Conservation (phyloP, 805 yeast genomes). For the Lipomyces lipofer region DNA sequence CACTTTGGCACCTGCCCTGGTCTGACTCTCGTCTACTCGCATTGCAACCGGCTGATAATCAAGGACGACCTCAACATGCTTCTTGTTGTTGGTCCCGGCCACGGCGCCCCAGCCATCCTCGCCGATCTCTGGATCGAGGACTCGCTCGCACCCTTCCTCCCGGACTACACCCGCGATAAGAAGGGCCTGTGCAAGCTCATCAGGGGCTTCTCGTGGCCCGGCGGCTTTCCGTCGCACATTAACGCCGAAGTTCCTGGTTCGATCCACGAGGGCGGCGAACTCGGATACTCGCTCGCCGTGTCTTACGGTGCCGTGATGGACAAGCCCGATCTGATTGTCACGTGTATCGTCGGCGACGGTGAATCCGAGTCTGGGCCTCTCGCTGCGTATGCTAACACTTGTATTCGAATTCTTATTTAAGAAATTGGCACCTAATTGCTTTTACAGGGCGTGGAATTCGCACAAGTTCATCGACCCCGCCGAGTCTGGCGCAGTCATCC, state of each 20-base stretch:
- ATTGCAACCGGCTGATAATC: slow-evolving; percentile 26
- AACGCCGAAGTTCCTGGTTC: slow-evolving; percentile 33
- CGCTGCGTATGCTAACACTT: slow-evolving; percentile 18
- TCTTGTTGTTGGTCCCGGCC: slow-evolving; percentile 33
- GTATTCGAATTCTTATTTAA: neutral
- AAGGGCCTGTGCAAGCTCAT: slow-evolving; percentile 25
- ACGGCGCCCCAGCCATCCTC: slow-evolving; percentile 33
- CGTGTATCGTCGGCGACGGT: slow-evolving; percentile 31
- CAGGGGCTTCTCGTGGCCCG: slow-evolving; percentile 30
- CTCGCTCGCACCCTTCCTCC: slow-evolving; percentile 26
- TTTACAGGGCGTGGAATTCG: slow-evolving; percentile 29
- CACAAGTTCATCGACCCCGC: slow-evolving; percentile 32
- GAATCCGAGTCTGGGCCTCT: slow-evolving; percentile 34
- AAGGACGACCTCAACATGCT: slow-evolving; percentile 27
- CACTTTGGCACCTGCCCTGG: slow-evolving; percentile 34
- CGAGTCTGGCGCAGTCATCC: slow-evolving; percentile 33
- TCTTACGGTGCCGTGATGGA: slow-evolving; percentile 32
- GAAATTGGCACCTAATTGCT: neutral
- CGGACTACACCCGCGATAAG: slow-evolving; percentile 23
- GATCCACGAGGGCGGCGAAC: slow-evolving; percentile 34
- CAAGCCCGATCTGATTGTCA: slow-evolving; percentile 29
- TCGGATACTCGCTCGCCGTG: slow-evolving; percentile 33
- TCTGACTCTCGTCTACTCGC: slow-evolving; percentile 30
- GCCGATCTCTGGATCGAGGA: slow-evolving; percentile 32
- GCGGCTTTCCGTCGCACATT: slow-evolving; percentile 32